Percentiles rank a stretch among this genome's conserved stretches.
Evolutionary conservation across 164 flowering plant genomes (phyloP).

Genomic region (Amborella trichopoda): DNA sequence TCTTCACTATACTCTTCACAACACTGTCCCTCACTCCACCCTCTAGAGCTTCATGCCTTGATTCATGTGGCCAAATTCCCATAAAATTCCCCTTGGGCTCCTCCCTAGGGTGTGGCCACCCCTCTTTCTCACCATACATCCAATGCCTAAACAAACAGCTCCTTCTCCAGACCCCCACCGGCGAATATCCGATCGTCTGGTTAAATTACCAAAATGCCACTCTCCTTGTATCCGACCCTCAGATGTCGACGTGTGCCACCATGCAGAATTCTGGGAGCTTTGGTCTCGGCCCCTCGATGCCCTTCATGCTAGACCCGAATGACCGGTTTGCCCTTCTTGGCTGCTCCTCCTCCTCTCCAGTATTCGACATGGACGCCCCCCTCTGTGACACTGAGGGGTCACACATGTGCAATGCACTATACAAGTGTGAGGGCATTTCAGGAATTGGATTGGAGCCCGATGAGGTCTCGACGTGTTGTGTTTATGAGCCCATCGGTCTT

Average conservation of each 20-base stretch:
- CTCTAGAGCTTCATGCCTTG: constrained; percentile 21
- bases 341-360: constrained; percentile 49
- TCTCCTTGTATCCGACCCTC: constrained; percentile 29
- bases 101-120: constrained; percentile 58
- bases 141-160: constrained; percentile 29
- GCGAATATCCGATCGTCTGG: constrained; percentile 27
- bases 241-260: constrained; percentile 54
- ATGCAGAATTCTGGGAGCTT: constrained; percentile 74
- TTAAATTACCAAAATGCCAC: constrained; percentile 34
- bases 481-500: constrained; percentile 24
- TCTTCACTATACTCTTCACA: too few species aligned
- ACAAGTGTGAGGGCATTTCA: constrained; percentile 45
- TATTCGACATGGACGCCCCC: constrained; percentile 30
- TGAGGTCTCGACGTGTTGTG: constrained; percentile 49
- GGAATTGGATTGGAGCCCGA: constrained; percentile 45
- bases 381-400: constrained; percentile 36
- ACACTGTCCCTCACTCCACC: too few species aligned
- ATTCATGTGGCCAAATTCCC: constrained; percentile 31
- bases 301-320: constrained; percentile 18
- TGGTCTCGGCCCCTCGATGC: constrained; percentile 31
- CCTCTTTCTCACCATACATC: constrained; percentile 33
- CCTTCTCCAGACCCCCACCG: constrained; percentile 35
- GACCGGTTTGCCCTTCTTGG: constrained; percentile 45
- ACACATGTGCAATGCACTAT: constrained; percentile 38
- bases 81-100: constrained; percentile 49